Evolutionary conservation across 2,329 filamentous ascomycete species (phyloP), one percentile per base, ranked within the genome.

Genomic region (Bisporella sp.): DNA sequence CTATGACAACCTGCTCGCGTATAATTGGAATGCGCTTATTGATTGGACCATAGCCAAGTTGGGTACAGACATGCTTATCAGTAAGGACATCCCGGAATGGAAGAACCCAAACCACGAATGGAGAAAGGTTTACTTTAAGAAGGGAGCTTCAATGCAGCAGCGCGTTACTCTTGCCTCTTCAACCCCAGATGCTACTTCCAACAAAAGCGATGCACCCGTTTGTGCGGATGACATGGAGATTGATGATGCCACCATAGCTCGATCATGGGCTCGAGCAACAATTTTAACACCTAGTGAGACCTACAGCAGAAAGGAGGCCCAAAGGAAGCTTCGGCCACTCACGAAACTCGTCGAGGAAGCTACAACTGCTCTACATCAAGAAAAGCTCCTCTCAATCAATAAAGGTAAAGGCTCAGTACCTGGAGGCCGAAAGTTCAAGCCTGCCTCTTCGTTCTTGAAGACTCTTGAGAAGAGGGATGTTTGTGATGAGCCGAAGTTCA

Each of bases 21-120:
- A 88, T 52, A 83, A 91, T 61, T 90, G 87, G 85, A 68, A 71
- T 7, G 66, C 64, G 4, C 66, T 91, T 5, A 76, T 90, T 44
- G 71, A 76, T 35, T 92, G 87, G 87, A 76, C 82, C 1, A 69
- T 80, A 55, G 71, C 74, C 28, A 76, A 66, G 51, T 46, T 64
- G 7, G 41, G 57, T 32, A 49, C 48, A 1, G 48, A 49, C 4
- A 45, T 79, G 4, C 67, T 73, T 29, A 68, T 68, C 1, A 60
- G 52, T 1, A 47, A 75, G 33, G 64, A 71, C 28, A 70, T 84
- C 2, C 81, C 80, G 1, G 77, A 71, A 75, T 50, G 79, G 80
- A 53, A 74, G 68, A n/a, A 84, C 74, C 11, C 13, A 6, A 31
- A 31, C 7, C 13, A 39, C 12, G 6, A 47, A 41, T 28, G 13